Base-by-base conservation (phyloP, 768 basidiomycete genomes). In the Rhodosporidiobolus sp. region DNA sequence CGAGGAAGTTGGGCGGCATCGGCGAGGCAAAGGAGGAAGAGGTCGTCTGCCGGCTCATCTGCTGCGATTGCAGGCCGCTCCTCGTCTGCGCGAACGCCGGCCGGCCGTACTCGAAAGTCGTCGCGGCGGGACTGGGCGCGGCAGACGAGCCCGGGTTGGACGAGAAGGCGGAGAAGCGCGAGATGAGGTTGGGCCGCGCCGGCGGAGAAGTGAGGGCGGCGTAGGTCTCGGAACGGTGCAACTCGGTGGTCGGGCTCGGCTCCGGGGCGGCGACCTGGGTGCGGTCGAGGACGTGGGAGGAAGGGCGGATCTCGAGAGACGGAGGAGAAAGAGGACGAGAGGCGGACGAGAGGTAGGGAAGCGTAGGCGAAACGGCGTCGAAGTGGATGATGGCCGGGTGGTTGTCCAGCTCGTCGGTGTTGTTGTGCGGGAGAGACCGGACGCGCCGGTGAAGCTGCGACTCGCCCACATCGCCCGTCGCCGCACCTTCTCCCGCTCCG, bases 111-210 rank as follows among this genome's bases (percentile, higher is more conserved):
- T 57, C 56, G 58, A 59, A n/a, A n/a, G n/a, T 43, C 38, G 38
- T 43, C 8, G 38, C 12, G 2, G 10, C 35, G 3, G 56, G 56
- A 19, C 17, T 22, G 19, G 56, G 35, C 35, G n/a, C 16, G 4
- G 22, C 45, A 20, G 53, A 24, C 10, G 69, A 65, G 24, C 46
- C 16, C 26, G 26, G n/a, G 32, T 46, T 17, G 32, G 32, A 14
- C 1, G 69, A 70, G 45, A 71, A 62, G 8, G 70, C 70, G 3
- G 70, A 71, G 54, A 66, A 71, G 17, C 48, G 57, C 22, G 70
- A 71, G 20, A 62, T 45, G 64, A 71, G 70, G 0, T 28, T 12
- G 0, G 70, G 70, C 14, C 64, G 70, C 30, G 16, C 20, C 26
- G 60, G 60, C 0, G 46, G 26, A 19, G 32, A 54, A 60, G 30